Base-by-base conservation (phyloP, 768 basidiomycete species). In the Amylocystis lapponica region DNA sequence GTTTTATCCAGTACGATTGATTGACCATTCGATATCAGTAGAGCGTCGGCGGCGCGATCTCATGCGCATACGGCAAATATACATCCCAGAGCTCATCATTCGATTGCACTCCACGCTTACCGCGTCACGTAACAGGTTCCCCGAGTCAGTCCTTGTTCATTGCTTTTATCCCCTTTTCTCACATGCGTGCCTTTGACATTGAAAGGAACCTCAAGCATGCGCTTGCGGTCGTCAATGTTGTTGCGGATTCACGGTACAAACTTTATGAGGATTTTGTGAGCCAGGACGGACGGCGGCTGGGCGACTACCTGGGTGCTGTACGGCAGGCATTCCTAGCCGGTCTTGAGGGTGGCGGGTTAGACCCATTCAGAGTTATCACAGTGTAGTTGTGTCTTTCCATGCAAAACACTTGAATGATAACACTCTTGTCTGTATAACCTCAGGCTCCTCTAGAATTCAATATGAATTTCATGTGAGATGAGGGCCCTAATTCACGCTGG, bases 11-110 rank as follows among this genome's bases (percentile, higher is more conserved):
- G 13, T 19, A 29, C 39, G 6, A 5, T 6, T 25, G 3, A 37
- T 13, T 44, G 1, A 6, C 13, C 27, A 29, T 11, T 3, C n/a
- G 19, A 10, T 34, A 30, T 45, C n/a, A 46, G 78, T 64, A 31
- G 75, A 81, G 36, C 73, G 72, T 6, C 72, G 85, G 21, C 70
- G 69, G 19, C 68, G 69, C 17, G 89, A 94, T 48, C 74, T 95
- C 35, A 65, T 76, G 11, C 78, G 85, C n/a, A 85, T 95, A 39
- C 79, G 93, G 31, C 83, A 92, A 54, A 79, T 94, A 23, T 94
- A 85, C 62, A 70, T 96, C 20, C 95, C 93, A 0, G 92, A 96
- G 59, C 72, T 97, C 17, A 78, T 97, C 52, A 72, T 97, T 50
- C 80, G 90, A 17, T 66, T 98, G 2, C 93, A 97, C 56, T 69